Conservation (phyloP, 352 stramenopile species). For the Globisporangium apiculatum region DNA sequence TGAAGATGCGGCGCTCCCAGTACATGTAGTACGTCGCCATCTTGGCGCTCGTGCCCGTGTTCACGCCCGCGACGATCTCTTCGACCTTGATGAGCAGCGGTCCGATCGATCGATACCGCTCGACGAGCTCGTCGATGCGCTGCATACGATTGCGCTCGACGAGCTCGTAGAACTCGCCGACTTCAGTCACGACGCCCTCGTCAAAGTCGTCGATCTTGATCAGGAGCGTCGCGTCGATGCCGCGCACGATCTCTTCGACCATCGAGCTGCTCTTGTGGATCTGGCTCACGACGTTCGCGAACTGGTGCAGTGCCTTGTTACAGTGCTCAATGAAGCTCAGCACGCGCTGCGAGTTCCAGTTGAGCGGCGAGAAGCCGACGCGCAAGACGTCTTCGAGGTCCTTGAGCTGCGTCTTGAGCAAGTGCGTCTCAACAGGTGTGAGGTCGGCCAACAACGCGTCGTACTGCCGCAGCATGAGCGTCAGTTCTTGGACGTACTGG, state of each 20-base stretch:
- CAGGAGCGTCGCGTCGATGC: constrained; percentile 89
- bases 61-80: constrained; percentile 91
- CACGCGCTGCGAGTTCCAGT: constrained; percentile 97
- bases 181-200: constrained; percentile 84
- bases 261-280: constrained; percentile 95
- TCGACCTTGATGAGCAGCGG: constrained; percentile 94
- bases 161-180: constrained; percentile 92
- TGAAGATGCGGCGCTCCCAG: constrained; percentile 95
- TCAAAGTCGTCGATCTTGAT: constrained; percentile 91
- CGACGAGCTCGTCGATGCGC: constrained; percentile 88
- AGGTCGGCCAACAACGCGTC: constrained; percentile 79
- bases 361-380: constrained; percentile 91
- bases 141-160: constrained; percentile 90
- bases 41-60: constrained; percentile 85
- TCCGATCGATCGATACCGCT: constrained; percentile 92
- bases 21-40: constrained; percentile 96
- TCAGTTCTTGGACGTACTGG: constrained; percentile 89
- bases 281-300: constrained; percentile 90
- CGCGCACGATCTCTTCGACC: constrained; percentile 91
- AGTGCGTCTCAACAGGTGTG: constrained; percentile 85
- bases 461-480: constrained; percentile 90
- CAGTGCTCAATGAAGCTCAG: constrained; percentile 92
- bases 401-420: constrained; percentile 87
- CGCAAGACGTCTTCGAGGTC: constrained; percentile 82
- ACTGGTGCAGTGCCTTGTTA: constrained; percentile 91